Evolutionary conservation across 2,329 filamentous ascomycete genomes (phyloP).

Genomic region (Ophiostoma piceae): DNA sequence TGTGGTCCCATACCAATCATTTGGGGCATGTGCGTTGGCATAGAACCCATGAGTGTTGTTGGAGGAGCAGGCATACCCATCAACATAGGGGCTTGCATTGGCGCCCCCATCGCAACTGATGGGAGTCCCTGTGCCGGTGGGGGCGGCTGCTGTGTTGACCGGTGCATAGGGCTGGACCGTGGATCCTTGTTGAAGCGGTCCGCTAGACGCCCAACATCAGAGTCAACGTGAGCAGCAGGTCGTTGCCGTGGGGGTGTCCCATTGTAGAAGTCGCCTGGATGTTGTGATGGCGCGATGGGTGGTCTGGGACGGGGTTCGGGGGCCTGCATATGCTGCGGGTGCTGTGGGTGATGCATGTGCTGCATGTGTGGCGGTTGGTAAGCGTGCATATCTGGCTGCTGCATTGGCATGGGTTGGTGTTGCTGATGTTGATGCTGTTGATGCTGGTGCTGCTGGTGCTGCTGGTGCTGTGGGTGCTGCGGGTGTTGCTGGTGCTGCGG

Average conservation of each 20-base stretch:
- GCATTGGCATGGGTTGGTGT: neutral
- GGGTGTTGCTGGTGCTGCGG: neutral
- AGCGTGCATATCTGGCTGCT: neutral
- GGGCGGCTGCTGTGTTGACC: conserved; percentile 24
- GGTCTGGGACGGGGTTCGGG: neutral
- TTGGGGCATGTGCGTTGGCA: conserved; percentile 23
- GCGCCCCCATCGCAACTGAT: neutral
- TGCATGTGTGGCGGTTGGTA: conserved; percentile 7
- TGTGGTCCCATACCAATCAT: conserved; percentile 30
- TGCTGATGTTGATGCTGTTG: conserved; percentile 17
- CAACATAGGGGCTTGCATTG: conserved; percentile 13
- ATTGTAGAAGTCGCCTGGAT: conserved; percentile 38
- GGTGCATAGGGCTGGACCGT: conserved; percentile 34
- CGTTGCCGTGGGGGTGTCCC: conserved; percentile 40
- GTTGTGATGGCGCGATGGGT: conserved; percentile 28
- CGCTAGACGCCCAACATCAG: conserved; percentile 47
- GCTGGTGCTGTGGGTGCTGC: neutral
- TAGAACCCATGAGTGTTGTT: conserved; percentile 19
- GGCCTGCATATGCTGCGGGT: conserved; percentile 17
- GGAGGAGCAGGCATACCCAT: conserved; percentile 15
- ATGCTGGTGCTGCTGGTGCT: conserved; percentile 9
- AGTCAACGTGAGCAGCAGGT: conserved; percentile 40
- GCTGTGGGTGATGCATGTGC: conserved; percentile 26
- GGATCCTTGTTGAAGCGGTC: conserved; percentile 46
- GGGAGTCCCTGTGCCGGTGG: conserved; percentile 21